A percentile compares a stretch with the other conserved stretches of the same genome.
Conservation (phyloP, 2,329 filamentous ascomycete genomes). For the Alternaria infectoria region DNA sequence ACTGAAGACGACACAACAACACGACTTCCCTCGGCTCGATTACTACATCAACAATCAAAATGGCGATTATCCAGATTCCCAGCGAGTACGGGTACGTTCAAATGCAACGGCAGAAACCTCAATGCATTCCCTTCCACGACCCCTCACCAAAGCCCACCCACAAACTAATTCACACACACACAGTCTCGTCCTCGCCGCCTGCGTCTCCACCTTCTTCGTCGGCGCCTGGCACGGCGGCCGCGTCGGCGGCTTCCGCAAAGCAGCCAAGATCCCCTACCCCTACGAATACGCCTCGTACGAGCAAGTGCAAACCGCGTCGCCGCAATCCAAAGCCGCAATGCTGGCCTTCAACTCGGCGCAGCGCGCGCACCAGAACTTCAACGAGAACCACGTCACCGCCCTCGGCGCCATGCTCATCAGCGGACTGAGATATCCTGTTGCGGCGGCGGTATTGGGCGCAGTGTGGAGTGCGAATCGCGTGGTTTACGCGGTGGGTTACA, state of each 20-base stretch:
- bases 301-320: slow-evolving; percentile 54
- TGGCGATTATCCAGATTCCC: slow-evolving; percentile 35
- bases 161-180: slow-evolving; percentile 10
- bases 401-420: slow-evolving; percentile 60
- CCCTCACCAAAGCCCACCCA: background rate
- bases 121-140: background rate
- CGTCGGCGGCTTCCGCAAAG: slow-evolving; percentile 56
- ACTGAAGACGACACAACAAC: background rate
- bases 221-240: slow-evolving; percentile 58
- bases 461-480: slow-evolving; percentile 59
- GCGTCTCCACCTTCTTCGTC: slow-evolving; percentile 62
- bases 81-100: slow-evolving; percentile 40
- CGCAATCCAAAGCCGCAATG: slow-evolving; percentile 51
- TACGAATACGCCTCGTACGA: slow-evolving; percentile 64
- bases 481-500: slow-evolving; percentile 58
- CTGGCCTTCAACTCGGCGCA: slow-evolving; percentile 54
- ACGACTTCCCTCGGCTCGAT: background rate
- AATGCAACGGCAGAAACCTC: background rate
- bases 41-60: background rate
- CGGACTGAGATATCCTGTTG: slow-evolving; percentile 60
- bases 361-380: slow-evolving; percentile 61
- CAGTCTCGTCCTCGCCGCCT: slow-evolving; percentile 63
- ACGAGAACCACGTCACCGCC: slow-evolving; percentile 63
- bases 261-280: slow-evolving; percentile 63
- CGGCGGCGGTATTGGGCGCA: slow-evolving; percentile 54